phyloP scores from a whole-genome alignment of 2,329 filamentous ascomycete species.

The Ampelomyces quisqualis region DNA sequence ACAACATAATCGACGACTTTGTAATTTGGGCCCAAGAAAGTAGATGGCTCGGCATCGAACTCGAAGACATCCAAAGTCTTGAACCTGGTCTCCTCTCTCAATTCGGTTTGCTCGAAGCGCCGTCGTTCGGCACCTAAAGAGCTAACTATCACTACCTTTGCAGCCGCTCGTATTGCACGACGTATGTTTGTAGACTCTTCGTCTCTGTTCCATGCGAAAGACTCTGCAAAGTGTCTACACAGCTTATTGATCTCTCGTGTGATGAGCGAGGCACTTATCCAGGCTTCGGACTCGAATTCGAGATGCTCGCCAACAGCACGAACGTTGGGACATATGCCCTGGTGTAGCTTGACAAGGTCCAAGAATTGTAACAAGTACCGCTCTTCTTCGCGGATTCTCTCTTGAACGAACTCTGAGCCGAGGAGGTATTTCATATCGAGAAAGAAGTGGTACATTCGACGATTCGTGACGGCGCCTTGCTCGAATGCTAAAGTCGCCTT shows the following conservation, averaged over 20 bases:
- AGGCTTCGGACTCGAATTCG: conserved; percentile 96
- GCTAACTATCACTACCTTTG: conserved; percentile 82
- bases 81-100: conserved; percentile 83
- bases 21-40: conserved; percentile 53
- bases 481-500: conserved; percentile 89
- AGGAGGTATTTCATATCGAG: conserved; percentile 90
- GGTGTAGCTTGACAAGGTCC: conserved; percentile 91
- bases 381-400: conserved; percentile 76
- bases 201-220: conserved; percentile 71
- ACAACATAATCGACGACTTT: conserved; percentile 75
- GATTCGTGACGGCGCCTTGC: conserved; percentile 89
- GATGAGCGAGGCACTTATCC: conserved; percentile 94
- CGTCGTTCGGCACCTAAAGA: conserved; percentile 85
- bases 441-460: conserved; percentile 97
- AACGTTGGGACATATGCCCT: conserved; percentile 93
- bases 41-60: conserved; percentile 59
- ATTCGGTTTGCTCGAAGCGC: conserved; percentile 82
- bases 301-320: conserved; percentile 93
- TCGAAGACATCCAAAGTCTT: conserved; percentile 76
- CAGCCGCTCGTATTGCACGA: conserved; percentile 69
- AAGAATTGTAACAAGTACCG: conserved; percentile 92
- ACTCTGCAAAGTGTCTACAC: conserved; percentile 82
- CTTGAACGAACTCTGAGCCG: conserved; percentile 82
- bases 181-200: conserved; percentile 67
- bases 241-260: conserved; percentile 93